Conservation (phyloP, 1,284 basidiomycete genomes). For the Papiliotrema nemorosa region DNA sequence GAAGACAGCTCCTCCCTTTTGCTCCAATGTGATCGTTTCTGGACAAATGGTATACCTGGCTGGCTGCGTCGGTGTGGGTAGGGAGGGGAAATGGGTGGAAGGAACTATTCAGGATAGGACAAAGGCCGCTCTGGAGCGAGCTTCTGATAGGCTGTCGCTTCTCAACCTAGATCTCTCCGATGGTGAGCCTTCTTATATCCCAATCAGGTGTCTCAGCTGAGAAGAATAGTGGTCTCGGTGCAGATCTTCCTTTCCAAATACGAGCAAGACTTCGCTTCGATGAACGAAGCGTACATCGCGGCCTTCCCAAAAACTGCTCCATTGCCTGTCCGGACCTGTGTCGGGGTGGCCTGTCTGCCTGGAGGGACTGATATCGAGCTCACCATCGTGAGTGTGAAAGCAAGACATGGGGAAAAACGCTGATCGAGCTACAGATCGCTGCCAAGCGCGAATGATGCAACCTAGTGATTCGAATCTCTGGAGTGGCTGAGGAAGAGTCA, state of each 20-base stretch:
- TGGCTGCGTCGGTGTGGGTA: conserved; percentile 49
- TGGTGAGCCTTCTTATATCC: conserved; percentile 3
- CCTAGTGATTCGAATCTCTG: too few relatives aligned
- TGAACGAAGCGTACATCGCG: conserved; percentile 12
- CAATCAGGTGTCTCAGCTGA: too few relatives aligned
- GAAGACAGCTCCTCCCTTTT: conserved; percentile 6
- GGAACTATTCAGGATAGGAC: conserved; percentile 71
- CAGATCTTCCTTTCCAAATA: conserved; percentile 12
- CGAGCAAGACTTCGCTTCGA: conserved; percentile 4
- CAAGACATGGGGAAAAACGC: too few relatives aligned
- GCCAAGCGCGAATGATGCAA: too few relatives aligned
- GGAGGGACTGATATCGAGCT: conserved; percentile 11
- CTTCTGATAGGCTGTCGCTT: conserved; percentile 50
- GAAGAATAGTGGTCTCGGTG: conserved; percentile 8
- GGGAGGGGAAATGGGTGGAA: conserved; percentile 66
- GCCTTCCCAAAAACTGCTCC: conserved; percentile 6
- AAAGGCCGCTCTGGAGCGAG: conserved; percentile 64
- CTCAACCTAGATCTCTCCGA: conserved; percentile 14
- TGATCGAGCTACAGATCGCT: neutral
- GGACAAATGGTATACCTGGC: conserved; percentile 15
- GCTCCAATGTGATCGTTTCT: conserved; percentile 9
- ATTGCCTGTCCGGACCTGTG: conserved; percentile 11
- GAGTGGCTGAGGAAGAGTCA: too few relatives aligned
- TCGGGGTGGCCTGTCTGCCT: conserved; percentile 13
- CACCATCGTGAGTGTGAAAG: conserved; percentile 12